Base-by-base conservation (phyloP, 2,329 filamentous ascomycete species). In the Teratosphaeria destructans region DNA sequence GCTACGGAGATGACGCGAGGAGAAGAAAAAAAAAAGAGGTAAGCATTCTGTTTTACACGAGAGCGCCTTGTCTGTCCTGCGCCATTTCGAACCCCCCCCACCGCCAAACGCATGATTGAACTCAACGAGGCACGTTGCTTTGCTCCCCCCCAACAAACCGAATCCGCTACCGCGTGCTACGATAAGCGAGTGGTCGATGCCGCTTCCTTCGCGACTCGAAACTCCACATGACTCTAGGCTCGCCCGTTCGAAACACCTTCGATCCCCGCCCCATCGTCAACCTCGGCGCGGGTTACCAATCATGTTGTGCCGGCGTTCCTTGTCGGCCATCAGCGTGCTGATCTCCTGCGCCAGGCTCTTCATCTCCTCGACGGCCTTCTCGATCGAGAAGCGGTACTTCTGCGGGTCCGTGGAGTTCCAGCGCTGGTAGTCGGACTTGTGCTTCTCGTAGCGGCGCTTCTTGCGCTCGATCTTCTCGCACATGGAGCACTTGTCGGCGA, bases 381-480 rank as follows among this genome's bases (percentile, higher is more conserved):
- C 82, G 69, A 84, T 84, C 26, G 81, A 83, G 58, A 81, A 82
- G 60, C 76, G 75, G 70, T 82, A 79, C 55, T 61, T 63, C 52
- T 57, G 47, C 23, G 57, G 54, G 43, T 63, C 59, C n/a, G 19
- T 34, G 23, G 81, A 79, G 29, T 10, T 23, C 91, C 91, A 96
- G 62, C 91, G 86, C 65, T 81, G 77, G 70, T 95, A 82, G 69
- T 92, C 88, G 60, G 85, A 82, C 54, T 81, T 73, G 79, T 95
- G 89, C 76, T 90, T 90, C 70, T 80, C 79, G 70, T 85, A 82
- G 64, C 89, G 85, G 59, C 90, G 85, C 70, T 82, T 77, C 78
- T 96, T 96, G 76, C 88, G 92, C 71, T 91, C 87, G 66, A 92
- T 90, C 76, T 94, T 91, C 70, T 90, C 86, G 78, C 93, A 97